Conservation (phyloP, 176 grass and related monocot genomes). For the Tillandsia leiboldiana region DNA sequence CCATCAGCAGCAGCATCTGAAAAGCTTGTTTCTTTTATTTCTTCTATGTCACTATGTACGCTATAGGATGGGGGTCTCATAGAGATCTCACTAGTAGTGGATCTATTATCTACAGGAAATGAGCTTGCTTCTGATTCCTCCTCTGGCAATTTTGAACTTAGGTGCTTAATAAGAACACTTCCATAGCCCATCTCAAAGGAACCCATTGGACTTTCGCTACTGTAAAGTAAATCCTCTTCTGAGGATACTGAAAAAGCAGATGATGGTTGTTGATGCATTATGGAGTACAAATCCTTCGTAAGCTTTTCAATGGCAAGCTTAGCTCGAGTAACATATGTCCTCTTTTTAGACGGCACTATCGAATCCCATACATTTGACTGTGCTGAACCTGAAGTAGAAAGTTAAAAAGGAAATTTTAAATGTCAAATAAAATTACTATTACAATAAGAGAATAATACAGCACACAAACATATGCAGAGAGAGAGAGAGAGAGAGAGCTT, state of each 20-base stretch:
- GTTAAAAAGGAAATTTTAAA: neutral
- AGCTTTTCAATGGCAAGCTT: slow-evolving; percentile 34
- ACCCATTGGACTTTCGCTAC: slow-evolving; percentile 47
- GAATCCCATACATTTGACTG: slow-evolving; percentile 31
- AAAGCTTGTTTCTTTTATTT: slow-evolving; percentile 31
- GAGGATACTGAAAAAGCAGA: slow-evolving; percentile 19
- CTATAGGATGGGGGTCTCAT: slow-evolving; percentile 31
- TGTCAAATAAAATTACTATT: neutral
- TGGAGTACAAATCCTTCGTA: slow-evolving; percentile 37
- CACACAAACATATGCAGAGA: too few relatives aligned
- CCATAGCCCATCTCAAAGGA: slow-evolving; percentile 89
- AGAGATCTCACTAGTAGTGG: slow-evolving; percentile 50
- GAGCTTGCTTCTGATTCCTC: slow-evolving; percentile 95
- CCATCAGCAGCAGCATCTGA: slow-evolving; percentile 14
- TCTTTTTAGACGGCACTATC: slow-evolving; percentile 33
- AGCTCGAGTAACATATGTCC: slow-evolving; percentile 21
- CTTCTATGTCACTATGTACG: slow-evolving; percentile 35
- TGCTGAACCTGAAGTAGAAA: slow-evolving; percentile 27
- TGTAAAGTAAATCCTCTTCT: slow-evolving; percentile 63
- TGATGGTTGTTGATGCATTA: slow-evolving; percentile 33
- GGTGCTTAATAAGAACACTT: slow-evolving; percentile 62
- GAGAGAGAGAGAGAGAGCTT: too few relatives aligned
- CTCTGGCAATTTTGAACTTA: slow-evolving; percentile 60
- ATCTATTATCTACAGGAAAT: slow-evolving; percentile 60
- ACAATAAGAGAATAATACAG: neutral